These are phyloP conservation scores for Didymella lethalis DNA, from an alignment of 2,329 filamentous ascomycete genomes.

Conservation along the genomic window DNA sequence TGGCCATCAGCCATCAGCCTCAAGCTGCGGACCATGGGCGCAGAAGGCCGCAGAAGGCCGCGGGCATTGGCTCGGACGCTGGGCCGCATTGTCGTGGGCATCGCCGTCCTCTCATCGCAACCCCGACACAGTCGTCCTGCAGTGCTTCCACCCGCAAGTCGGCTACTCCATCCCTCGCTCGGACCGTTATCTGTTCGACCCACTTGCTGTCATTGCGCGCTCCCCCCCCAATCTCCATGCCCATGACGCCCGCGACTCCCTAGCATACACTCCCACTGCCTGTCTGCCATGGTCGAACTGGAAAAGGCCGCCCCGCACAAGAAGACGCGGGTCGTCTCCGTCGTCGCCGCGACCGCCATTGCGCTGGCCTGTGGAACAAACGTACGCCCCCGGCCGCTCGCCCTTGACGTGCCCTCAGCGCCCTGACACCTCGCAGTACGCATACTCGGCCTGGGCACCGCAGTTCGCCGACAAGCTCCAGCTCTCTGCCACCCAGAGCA, in stretches of 20 bases:
- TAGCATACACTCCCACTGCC: slow-evolving; percentile 27
- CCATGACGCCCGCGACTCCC: slow-evolving; percentile 21
- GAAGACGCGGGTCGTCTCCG: slow-evolving; percentile 78
- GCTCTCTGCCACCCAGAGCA: slow-evolving; percentile 90
- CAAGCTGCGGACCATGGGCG: background rate
- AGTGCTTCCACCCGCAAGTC: background rate
- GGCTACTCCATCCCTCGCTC: background rate
- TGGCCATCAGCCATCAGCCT: background rate
- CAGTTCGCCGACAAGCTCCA: slow-evolving; percentile 89
- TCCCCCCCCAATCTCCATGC: slow-evolving; percentile 19
- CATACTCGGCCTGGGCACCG: slow-evolving; percentile 96
- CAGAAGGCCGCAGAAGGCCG: too few relatives aligned
- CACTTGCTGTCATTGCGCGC: slow-evolving; percentile 23
- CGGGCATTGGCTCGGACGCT: too few relatives aligned
- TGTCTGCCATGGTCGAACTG: slow-evolving; percentile 33
- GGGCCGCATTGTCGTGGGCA: too few relatives aligned
- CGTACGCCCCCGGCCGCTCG: slow-evolving; percentile 59
- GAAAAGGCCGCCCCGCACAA: slow-evolving; percentile 56
- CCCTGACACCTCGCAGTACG: slow-evolving; percentile 71
- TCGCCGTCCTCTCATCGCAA: too few relatives aligned
- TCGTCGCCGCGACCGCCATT: slow-evolving; percentile 83
- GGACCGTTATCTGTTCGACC: slow-evolving; percentile 21
- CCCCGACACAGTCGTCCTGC: background rate
- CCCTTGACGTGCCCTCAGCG: background rate
- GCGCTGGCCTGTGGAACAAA: slow-evolving; percentile 93